phyloP scores from a whole-genome alignment of 169 alveolate genomes.

The Plasmodium sp. region DNA sequence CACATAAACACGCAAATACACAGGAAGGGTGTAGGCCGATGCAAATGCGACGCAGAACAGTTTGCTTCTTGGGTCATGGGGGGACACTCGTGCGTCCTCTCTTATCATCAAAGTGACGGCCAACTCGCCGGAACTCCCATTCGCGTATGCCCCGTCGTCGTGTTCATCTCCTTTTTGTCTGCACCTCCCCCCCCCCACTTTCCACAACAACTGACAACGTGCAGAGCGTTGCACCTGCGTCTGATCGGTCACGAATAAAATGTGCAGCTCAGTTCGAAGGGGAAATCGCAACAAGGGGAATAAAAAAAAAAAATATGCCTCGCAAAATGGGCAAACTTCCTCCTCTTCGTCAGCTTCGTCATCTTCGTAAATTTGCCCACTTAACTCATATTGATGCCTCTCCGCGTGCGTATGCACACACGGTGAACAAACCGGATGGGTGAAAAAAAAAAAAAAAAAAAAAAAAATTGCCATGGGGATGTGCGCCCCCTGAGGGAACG shows the following conservation, averaged over 20 bases:
- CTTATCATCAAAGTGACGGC: background rate
- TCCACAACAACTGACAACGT: background rate
- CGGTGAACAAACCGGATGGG: background rate
- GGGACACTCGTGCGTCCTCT: background rate
- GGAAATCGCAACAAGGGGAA: background rate
- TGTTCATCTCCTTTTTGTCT: too few relatives aligned
- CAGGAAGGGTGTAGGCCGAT: background rate
- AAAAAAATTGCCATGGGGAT: background rate
- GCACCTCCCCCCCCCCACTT: background rate
- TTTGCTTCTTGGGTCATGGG: background rate
- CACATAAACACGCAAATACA: background rate
- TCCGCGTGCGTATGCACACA: background rate
- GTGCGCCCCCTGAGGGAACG: background rate
- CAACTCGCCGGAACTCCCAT: background rate
- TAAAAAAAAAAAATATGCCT: background rate
- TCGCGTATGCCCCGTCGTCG: background rate
- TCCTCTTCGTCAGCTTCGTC: background rate
- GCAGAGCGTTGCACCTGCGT: background rate
- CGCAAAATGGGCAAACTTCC: background rate
- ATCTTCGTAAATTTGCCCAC: background rate
- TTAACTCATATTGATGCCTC: background rate
- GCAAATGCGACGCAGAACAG: background rate
- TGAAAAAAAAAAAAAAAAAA: background rate
- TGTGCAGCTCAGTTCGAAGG: background rate
- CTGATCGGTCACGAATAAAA: background rate